These are phyloP conservation scores for Heliosperma pusillum DNA, from an alignment of 148 eudicot species.

Conservation along the genomic window DNA sequence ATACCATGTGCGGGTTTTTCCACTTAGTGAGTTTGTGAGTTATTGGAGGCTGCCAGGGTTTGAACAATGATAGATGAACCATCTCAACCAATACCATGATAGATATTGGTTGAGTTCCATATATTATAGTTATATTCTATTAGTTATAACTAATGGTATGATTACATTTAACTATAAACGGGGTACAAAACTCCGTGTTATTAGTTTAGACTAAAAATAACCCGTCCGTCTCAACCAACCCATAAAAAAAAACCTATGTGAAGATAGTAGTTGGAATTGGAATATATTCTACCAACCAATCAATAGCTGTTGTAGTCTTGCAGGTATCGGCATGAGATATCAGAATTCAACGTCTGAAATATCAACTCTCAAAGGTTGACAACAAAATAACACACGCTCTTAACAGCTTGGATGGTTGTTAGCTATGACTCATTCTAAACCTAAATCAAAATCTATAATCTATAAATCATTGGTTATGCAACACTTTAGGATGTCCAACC, in stretches of 20 bases:
- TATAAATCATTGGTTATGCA: neutral
- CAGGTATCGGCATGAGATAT: neutral
- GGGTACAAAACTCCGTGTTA: too few species aligned
- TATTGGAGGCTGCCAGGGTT: too few species aligned
- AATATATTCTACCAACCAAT: neutral
- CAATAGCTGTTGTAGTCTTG: neutral
- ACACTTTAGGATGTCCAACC: neutral
- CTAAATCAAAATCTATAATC: neutral
- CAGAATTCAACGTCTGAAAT: neutral
- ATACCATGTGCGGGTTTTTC: too few species aligned
- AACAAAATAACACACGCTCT: neutral
- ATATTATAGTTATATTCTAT: too few species aligned
- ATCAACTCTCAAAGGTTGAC: neutral
- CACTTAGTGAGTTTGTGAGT: too few species aligned
- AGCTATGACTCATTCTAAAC: constrained; percentile 8
- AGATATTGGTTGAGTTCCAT: too few species aligned
- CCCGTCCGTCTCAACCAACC: too few species aligned
- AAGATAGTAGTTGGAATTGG: neutral
- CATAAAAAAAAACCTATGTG: neutral
- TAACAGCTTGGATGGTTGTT: constrained; percentile 13
- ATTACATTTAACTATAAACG: too few species aligned
- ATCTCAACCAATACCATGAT: too few species aligned
- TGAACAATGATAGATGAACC: too few species aligned
- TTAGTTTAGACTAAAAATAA: too few species aligned
- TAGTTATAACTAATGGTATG: too few species aligned